Percentiles rank a stretch among this genome's conserved stretches.
These are phyloP conservation scores for Rhytidiadelphus loreus DNA, from an alignment of 225 moss, liverwort and hornwort genomes.

Conservation along the genomic window DNA sequence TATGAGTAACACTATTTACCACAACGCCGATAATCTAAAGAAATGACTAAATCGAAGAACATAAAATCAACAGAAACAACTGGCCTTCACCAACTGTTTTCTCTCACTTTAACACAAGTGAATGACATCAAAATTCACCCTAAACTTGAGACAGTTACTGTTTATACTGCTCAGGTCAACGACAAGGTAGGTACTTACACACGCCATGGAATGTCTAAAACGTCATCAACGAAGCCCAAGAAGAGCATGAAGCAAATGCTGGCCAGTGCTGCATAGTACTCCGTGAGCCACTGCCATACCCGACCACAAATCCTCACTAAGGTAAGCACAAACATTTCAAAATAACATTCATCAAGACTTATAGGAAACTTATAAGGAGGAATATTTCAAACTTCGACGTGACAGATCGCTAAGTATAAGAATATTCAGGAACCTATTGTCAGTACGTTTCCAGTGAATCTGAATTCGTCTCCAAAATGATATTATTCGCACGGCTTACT, in stretches of 20 bases:
- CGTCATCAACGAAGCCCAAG: conserved; percentile 95
- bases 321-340: background rate
- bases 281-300: conserved; percentile 82
- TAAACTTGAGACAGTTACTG: background rate
- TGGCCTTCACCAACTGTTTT: background rate
- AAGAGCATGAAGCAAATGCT: conserved; percentile 96
- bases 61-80: background rate
- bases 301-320: background rate
- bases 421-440: background rate
- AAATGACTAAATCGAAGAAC: background rate
- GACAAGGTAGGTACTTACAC: conserved; percentile 48
- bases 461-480: background rate
- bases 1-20: background rate
- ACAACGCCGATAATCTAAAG: background rate
- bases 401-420: background rate
- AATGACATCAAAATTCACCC: background rate
- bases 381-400: background rate
- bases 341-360: background rate
- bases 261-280: conserved; percentile 88
- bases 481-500: background rate
- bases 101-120: background rate
- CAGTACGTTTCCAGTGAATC: background rate
- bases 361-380: background rate
- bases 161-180: background rate
- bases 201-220: conserved; percentile 94